A percentile compares a stretch with the other conserved stretches of the same genome.
These are phyloP conservation scores for Aplosporella prunicola DNA, from an alignment of 2,329 filamentous ascomycete species.

Conservation along the genomic window DNA sequence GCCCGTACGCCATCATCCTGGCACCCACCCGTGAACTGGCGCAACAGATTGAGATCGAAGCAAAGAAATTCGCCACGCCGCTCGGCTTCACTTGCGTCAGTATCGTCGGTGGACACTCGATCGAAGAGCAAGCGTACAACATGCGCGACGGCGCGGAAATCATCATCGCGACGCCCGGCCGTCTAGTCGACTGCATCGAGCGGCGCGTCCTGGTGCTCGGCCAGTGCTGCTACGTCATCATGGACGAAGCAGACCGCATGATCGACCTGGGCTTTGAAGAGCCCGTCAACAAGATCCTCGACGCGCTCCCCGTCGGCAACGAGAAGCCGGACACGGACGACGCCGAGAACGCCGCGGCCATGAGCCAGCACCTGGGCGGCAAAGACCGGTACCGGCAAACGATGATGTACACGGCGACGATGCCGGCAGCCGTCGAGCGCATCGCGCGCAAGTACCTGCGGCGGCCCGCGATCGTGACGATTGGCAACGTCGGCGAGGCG, in stretches of 20 bases:
- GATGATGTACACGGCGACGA: conserved; percentile 99
- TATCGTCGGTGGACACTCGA: conserved; percentile 92
- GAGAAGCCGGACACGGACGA: conserved; percentile 92
- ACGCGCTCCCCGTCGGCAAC: conserved; percentile 83
- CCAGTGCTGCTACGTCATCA: conserved; percentile 98
- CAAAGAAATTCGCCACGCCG: conserved; percentile 80
- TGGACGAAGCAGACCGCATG: conserved; percentile 99
- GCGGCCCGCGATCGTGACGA: conserved; percentile 84
- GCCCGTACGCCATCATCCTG: conserved; percentile 92
- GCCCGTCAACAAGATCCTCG: conserved; percentile 92
- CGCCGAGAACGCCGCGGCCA: conserved; percentile 76
- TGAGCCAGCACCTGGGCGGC: conserved; percentile 68
- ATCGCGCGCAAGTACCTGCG: conserved; percentile 97
- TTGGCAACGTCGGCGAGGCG: conserved; percentile 88
- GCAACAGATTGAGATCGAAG: conserved; percentile 93
- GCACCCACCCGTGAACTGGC: conserved; percentile 95
- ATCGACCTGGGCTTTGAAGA: conserved; percentile 98
- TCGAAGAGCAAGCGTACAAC: conserved; percentile 88
- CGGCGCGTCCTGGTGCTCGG: conserved; percentile 79
- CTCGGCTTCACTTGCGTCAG: conserved; percentile 92
- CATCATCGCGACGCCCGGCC: conserved; percentile 95
- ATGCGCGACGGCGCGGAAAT: conserved; percentile 91
- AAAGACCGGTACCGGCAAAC: conserved; percentile 85
- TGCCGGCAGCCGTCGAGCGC: conserved; percentile 84
- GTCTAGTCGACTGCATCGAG: conserved; percentile 94